Evolutionary conservation across 805 yeast genomes (phyloP), one percentile per base, ranked within the genome.

Genomic region (Candida nonsorbophila): DNA sequence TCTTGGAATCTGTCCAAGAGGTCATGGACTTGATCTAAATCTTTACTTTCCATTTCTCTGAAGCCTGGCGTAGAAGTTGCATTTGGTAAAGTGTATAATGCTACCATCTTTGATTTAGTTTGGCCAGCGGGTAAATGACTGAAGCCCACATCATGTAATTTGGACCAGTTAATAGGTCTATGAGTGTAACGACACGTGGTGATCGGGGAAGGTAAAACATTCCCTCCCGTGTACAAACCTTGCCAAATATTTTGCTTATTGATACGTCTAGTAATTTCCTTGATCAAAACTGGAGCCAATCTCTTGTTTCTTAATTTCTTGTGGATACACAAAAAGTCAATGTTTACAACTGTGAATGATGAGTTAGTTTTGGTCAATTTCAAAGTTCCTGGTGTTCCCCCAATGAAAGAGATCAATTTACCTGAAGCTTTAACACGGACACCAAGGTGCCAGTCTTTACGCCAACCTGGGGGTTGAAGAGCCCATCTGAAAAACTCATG

Each of bases 211-310:
- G 98, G 98, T 33, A 92, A 67, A 2, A 86, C 79, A 3, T 79
- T 77, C 7, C 97, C 98, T 0, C 90, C 95, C 7, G 98, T 90
- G 58, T 85, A 86, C 36, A 92, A 69, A 0, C 97, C 98, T 55
- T 88, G 97, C 95, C 97, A 92, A 36, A 88, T 83, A 35, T 84
- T 75, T 24, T 70, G 68, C 38, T 74, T 70, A 58, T 92, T 90
- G 40, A 92, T 92, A 43, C 97, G 72, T 51, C 98, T 73, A 4
- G 97, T 92, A 41, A 92, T 82, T 57, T 92, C 98, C 48, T 84
- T 84, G 55, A 92, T 92, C 47, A 92, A 65, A 8, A 92, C 83
- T 1, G 98, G 98, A 1, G 98, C 88, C 51, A 92, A 69, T 46
- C 98, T 77, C 55, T 92, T 92, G n/a, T 86, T 71, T 51, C 98